Percentiles rank a stretch among this genome's conserved stretches.
These are phyloP conservation scores for Oryza glumipatula DNA, from an alignment of 176 grass and related monocot genomes.

Conservation along the genomic window DNA sequence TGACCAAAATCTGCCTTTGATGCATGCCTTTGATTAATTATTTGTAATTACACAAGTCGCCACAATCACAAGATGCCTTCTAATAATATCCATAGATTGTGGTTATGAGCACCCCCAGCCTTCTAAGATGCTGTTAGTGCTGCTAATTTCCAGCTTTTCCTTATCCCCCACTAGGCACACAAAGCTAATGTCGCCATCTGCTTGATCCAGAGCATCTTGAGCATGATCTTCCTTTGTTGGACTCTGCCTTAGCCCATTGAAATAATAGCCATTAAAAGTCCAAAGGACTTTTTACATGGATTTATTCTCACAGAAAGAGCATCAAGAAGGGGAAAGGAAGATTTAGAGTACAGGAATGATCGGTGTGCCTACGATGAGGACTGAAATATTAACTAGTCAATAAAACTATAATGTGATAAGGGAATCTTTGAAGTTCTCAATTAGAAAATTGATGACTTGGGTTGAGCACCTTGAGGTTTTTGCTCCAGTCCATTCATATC, in stretches of 20 bases:
- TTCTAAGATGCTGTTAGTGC: slow-evolving; percentile 62
- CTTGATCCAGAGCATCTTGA: slow-evolving; percentile 69
- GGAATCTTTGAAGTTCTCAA: slow-evolving; percentile 69
- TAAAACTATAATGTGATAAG: slow-evolving; percentile 55
- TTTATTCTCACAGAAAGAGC: slow-evolving; percentile 47
- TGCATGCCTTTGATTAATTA: slow-evolving; percentile 26
- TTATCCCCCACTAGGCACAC: slow-evolving; percentile 59
- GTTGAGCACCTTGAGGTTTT: slow-evolving; percentile 34
- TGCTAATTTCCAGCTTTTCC: slow-evolving; percentile 47
- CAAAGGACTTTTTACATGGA: slow-evolving; percentile 45
- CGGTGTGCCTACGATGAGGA: slow-evolving; percentile 29
- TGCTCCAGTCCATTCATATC: slow-evolving; percentile 43
- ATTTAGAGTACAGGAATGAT: slow-evolving; percentile 46
- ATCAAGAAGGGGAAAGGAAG: slow-evolving; percentile 40
- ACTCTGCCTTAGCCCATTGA: slow-evolving; percentile 51
- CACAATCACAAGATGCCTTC: slow-evolving; percentile 48
- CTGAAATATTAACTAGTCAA: slow-evolving; percentile 45
- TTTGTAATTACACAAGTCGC: slow-evolving; percentile 26
- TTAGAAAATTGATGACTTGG: slow-evolving; percentile 44
- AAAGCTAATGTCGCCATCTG: slow-evolving; percentile 65
- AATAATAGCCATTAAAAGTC: slow-evolving; percentile 56
- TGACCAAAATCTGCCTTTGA: slow-evolving; percentile 44
- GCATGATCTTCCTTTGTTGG: slow-evolving; percentile 60
- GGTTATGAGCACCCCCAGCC: slow-evolving; percentile 44
- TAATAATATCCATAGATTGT: slow-evolving; percentile 62